phyloP scores from a whole-genome alignment of 2,329 filamentous ascomycete species.

The Incumbomyces lentus region DNA sequence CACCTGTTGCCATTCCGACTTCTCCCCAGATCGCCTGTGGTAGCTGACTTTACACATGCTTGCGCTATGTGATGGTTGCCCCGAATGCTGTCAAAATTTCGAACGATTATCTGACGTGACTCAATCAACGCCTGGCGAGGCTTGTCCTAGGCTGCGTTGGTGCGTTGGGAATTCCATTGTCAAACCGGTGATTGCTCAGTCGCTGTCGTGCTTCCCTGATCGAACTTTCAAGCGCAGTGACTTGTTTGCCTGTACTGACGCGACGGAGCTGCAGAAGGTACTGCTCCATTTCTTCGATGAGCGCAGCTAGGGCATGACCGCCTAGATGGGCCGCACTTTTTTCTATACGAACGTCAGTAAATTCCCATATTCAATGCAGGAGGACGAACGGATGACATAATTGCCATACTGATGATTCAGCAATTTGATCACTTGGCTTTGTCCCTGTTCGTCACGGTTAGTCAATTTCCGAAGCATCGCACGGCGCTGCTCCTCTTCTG shows the following conservation, averaged over 20 bases:
- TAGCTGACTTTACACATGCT: too few relatives aligned
- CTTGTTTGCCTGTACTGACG: slow-evolving; percentile 56
- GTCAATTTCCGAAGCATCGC: slow-evolving; percentile 58
- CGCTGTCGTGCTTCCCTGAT: slow-evolving; percentile 27
- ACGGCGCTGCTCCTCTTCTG: slow-evolving; percentile 57
- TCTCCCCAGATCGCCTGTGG: too few relatives aligned
- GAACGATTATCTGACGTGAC: too few relatives aligned
- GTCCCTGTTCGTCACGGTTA: slow-evolving; percentile 51
- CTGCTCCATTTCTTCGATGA: slow-evolving; percentile 55
- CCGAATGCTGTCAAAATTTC: too few relatives aligned
- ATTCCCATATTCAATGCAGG: slow-evolving; percentile 3
- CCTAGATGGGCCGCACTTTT: slow-evolving; percentile 61
- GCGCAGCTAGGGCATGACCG: slow-evolving; percentile 47
- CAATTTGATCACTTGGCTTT: slow-evolving; percentile 60
- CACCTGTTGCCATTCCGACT: too few relatives aligned
- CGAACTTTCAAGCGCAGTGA: slow-evolving; percentile 52
- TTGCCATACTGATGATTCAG: slow-evolving; percentile 91
- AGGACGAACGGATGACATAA: slow-evolving; percentile 82
- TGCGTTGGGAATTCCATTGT: slow-evolving; percentile 2
- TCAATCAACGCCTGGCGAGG: background rate
- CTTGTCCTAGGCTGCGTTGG: background rate
- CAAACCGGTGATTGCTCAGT: background rate
- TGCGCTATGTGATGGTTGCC: too few relatives aligned
- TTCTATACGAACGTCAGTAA: slow-evolving; percentile 46
- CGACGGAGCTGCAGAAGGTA: slow-evolving; percentile 54